Evolutionary conservation across 1,139 yeast species (phyloP), one percentile per base, ranked within the genome.

Genomic region (Kodamaea ohmeri): DNA sequence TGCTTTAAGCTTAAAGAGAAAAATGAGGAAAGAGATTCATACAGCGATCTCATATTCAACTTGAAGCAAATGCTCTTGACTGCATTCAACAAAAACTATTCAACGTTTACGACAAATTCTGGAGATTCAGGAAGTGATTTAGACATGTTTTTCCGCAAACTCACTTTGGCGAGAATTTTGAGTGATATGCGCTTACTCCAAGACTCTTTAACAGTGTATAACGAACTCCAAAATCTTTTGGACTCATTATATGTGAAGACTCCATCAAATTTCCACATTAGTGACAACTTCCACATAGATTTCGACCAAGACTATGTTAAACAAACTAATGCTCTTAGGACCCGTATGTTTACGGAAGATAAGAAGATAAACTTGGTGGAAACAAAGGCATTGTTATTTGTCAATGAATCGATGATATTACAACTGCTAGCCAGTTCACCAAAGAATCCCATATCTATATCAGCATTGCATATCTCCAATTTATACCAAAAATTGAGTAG

Each of bases 121-220:
- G 12, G 16, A 16, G 20, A 22, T 18, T 19, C 34, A 9, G 12
- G 22, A 8, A 11, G 12, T 24, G 13, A 26, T n/a, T 19, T 24
- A 9, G 42, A 43, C 11, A 37, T 41, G 5, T 49, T 54, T 20
- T 34, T 35, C 34, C 43, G 48, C 22, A 53, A 56, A 37, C 49
- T 64, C 29, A 44, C 48, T 8, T 49, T 63, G 31, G 64, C 69
- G 9, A 52, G 55, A 25, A 47, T 63, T 2, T 57, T 63, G 43
- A 73, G 72, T 35, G 73, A 74, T 36, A 65, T 83, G 65, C 65
- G 67, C 33, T 60, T 84, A 4, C 63, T 68, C 37, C 83, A 78
- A 38, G 92, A 83, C 39, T 69, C 89, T 0, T 56, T 80, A 30
- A 55, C 55, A 3, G 64, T 71, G 7, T 76, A 75, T 44, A 69